phyloP scores from a whole-genome alignment of 495 filamentous ascomycete genomes.

The Diplogelasinospora grovesii region DNA sequence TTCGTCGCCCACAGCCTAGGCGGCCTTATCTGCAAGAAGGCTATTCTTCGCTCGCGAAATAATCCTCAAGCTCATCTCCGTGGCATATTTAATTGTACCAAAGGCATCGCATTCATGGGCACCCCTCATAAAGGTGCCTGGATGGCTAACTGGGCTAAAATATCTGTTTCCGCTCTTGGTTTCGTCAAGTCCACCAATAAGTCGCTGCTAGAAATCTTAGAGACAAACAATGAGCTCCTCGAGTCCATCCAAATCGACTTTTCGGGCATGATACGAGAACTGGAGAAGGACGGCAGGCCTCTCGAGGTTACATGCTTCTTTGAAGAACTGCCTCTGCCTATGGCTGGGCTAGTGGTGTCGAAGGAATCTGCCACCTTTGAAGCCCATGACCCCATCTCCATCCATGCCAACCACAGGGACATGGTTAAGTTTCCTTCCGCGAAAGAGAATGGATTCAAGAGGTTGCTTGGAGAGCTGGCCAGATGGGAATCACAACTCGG shows the following conservation, averaged over 20 bases:
- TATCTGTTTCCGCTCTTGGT: conserved; percentile 10
- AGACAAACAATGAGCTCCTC: conserved; percentile 16
- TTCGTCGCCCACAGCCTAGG: conserved; percentile 4
- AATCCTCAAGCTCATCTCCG: conserved; percentile 1
- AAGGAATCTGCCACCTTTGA: conserved; percentile 29
- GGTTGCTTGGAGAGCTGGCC: conserved; percentile 21
- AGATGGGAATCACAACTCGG: conserved; percentile 6
- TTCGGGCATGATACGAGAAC: conserved; percentile 24
- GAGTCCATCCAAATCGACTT: conserved; percentile 25
- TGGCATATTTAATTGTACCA: neutral
- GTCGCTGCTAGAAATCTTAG: conserved; percentile 15
- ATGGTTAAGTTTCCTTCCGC: conserved; percentile 33
- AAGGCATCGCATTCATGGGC: conserved; percentile 1
- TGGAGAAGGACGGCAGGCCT: conserved; percentile 4
- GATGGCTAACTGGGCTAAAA: conserved; percentile 25
- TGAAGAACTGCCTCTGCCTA: conserved; percentile 20
- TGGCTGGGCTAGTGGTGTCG: conserved; percentile 26
- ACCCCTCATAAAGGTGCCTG: conserved; percentile 6
- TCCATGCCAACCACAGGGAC: conserved; percentile 33
- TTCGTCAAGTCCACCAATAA: conserved; percentile 18
- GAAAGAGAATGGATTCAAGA: conserved; percentile 31
- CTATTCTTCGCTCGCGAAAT: neutral
- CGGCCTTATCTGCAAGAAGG: neutral
- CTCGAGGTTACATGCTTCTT: conserved; percentile 30
- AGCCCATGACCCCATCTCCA: conserved; percentile 20